Conservation (phyloP, 2,329 filamentous ascomycete species). For the Sclerotinia glacialis region DNA sequence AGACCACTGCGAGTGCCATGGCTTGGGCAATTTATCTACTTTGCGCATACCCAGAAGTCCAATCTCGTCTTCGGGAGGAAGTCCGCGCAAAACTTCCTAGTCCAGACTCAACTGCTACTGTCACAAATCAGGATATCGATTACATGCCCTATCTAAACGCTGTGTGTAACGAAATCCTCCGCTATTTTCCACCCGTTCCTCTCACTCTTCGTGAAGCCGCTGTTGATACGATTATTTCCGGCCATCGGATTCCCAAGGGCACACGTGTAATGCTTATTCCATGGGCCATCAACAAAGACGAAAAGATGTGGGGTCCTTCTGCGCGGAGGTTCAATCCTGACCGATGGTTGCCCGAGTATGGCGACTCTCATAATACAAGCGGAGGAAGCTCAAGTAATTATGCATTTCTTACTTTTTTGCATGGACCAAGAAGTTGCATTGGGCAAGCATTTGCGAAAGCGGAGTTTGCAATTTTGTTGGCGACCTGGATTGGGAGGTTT, state of each 20-base stretch:
- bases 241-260: slow-evolving; percentile 64
- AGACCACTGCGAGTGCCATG: slow-evolving; percentile 73
- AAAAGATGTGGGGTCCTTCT: slow-evolving; percentile 71
- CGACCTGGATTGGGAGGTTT: slow-evolving; percentile 73
- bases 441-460: slow-evolving; percentile 76
- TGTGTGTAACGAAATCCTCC: slow-evolving; percentile 73
- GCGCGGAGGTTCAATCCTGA: slow-evolving; percentile 76
- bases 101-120: slow-evolving; percentile 41
- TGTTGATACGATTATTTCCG: slow-evolving; percentile 62
- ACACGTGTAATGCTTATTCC: slow-evolving; percentile 65
- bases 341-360: slow-evolving; percentile 59
- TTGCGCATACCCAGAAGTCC: slow-evolving; percentile 61
- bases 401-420: slow-evolving; percentile 76
- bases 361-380: slow-evolving; percentile 46
- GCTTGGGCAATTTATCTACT: slow-evolving; percentile 74
- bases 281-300: slow-evolving; percentile 67
- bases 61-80: slow-evolving; percentile 65
- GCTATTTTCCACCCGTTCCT: slow-evolving; percentile 69
- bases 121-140: slow-evolving; percentile 61
- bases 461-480: slow-evolving; percentile 82
- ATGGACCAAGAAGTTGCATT: slow-evolving; percentile 84
- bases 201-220: slow-evolving; percentile 65
- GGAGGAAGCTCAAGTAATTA: slow-evolving; percentile 76
- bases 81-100: slow-evolving; percentile 60
- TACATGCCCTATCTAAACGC: slow-evolving; percentile 76